Conservation (phyloP, 768 basidiomycete genomes). For the Clathrus columnatus region DNA sequence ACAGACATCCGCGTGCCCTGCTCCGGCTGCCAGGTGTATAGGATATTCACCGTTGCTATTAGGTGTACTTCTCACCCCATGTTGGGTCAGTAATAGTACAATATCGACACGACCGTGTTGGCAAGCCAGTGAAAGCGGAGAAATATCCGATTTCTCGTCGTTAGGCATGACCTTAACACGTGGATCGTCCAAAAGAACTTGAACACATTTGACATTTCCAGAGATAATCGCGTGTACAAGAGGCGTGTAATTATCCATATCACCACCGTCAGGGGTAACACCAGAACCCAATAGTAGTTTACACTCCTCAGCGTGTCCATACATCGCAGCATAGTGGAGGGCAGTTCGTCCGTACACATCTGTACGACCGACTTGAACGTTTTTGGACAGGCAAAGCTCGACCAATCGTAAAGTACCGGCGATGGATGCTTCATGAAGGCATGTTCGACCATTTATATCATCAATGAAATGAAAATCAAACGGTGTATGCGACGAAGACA, state of each 20-base stretch:
- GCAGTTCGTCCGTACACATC: conserved; percentile 92
- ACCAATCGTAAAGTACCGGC: conserved; percentile 74
- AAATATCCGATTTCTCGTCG: conserved; percentile 55
- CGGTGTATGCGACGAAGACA: conserved; percentile 52
- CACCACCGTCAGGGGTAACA: conserved; percentile 58
- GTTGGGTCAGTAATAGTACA: conserved; percentile 63
- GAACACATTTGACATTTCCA: conserved; percentile 76
- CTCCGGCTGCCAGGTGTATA: conserved; percentile 89
- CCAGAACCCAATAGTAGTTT: conserved; percentile 62
- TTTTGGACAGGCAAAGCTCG: conserved; percentile 66
- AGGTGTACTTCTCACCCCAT: conserved; percentile 69
- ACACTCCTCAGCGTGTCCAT: conserved; percentile 74
- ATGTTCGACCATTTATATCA: conserved; percentile 93
- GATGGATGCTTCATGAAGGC: conserved; percentile 88
- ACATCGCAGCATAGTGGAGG: conserved; percentile 93
- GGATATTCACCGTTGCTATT: conserved; percentile 97
- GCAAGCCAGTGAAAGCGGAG: conserved; percentile 84
- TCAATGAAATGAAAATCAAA: conserved; percentile 92
- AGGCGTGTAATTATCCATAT: conserved; percentile 93
- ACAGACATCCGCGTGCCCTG: conserved; percentile 85
- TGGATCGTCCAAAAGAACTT: conserved; percentile 69
- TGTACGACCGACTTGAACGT: conserved; percentile 58
- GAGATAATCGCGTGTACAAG: conserved; percentile 86
- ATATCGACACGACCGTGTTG: conserved; percentile 84
- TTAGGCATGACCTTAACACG: conserved; percentile 54